Evolutionary conservation across 805 yeast species (phyloP).

Genomic region (Brettanomyces naardenensis): DNA sequence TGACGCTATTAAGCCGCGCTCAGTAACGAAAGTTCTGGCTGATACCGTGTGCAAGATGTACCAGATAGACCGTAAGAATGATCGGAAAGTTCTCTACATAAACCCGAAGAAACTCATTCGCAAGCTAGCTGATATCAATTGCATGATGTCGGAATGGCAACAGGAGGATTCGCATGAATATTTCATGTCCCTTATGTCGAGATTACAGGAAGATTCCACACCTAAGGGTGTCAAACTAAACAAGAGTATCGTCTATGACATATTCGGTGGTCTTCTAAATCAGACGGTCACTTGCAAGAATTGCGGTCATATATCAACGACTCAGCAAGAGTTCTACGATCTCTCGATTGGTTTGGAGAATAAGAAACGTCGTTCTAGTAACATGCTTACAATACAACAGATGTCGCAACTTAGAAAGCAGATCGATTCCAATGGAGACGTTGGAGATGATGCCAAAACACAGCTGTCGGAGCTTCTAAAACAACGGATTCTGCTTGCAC

Average conservation of each 20-base stretch:
- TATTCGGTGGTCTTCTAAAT: conserved; percentile 84
- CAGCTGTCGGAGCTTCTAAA: conserved; percentile 22
- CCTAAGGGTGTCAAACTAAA: conserved; percentile 85
- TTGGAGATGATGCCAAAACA: conserved; percentile 14
- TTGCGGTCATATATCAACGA: conserved; percentile 77
- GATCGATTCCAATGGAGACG: conserved; percentile 21
- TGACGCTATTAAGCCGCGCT: conserved; percentile 37
- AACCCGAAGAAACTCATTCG: conserved; percentile 71
- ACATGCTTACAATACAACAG: conserved; percentile 21
- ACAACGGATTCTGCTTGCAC: conserved; percentile 21
- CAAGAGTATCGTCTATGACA: conserved; percentile 78
- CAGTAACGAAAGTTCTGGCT: conserved; percentile 62
- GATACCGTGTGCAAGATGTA: conserved; percentile 66
- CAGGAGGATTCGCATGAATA: conserved; percentile 98
- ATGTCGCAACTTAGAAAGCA: conserved; percentile 19
- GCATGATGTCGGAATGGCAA: conserved; percentile 96
- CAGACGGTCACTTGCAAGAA: conserved; percentile 79
- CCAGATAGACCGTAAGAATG: conserved; percentile 38
- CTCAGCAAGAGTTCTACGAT: conserved; percentile 92
- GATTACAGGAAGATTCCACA: conserved; percentile 86
- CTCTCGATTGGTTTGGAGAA: conserved; percentile 70
- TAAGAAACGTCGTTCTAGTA: conserved; percentile 33
- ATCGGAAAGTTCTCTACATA: conserved; percentile 37
- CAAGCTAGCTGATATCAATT: conserved; percentile 75
- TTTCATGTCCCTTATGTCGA: conserved; percentile 81